phyloP scores from a whole-genome alignment of 2,329 filamentous ascomycete species.

The Ophiostoma sp. region DNA sequence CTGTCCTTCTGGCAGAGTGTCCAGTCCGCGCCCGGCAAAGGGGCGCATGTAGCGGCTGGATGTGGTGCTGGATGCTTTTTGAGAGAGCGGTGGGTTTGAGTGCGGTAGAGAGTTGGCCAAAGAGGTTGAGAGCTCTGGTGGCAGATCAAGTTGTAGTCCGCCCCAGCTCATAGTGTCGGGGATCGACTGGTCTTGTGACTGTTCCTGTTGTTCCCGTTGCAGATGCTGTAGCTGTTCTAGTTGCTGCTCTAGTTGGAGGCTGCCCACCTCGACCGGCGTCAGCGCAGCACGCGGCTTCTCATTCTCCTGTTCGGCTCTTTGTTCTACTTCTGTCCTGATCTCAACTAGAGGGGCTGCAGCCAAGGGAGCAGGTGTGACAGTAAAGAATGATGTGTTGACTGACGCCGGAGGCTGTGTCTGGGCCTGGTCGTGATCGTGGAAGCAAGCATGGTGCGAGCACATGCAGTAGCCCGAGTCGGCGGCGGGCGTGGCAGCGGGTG shows the following conservation, averaged over 20 bases:
- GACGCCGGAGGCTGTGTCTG: slow-evolving; percentile 29
- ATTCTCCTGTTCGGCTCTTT: slow-evolving; percentile 44
- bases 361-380: background rate
- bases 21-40: slow-evolving; percentile 51
- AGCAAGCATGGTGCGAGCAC: slow-evolving; percentile 60
- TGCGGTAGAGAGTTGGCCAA: background rate
- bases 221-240: slow-evolving; percentile 27
- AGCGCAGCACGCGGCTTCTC: slow-evolving; percentile 46
- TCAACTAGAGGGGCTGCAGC: background rate
- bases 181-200: slow-evolving; percentile 35
- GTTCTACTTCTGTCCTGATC: background rate
- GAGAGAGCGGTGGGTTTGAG: slow-evolving; percentile 35
- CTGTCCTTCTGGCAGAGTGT: slow-evolving; percentile 44
- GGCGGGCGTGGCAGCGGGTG: slow-evolving; percentile 23
- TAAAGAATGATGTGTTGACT: slow-evolving; percentile 18
- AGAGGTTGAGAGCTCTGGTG: background rate
- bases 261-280: slow-evolving; percentile 43
- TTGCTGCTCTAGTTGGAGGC: slow-evolving; percentile 36
- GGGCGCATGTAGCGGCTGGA: slow-evolving; percentile 44
- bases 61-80: slow-evolving; percentile 28
- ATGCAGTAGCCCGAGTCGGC: slow-evolving; percentile 50
- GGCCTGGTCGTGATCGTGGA: slow-evolving; percentile 45
- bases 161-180: slow-evolving; percentile 54
- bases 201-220: slow-evolving; percentile 21
- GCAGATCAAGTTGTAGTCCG: slow-evolving; percentile 23